phyloP scores from a whole-genome alignment of 345 rosid genomes.

The Populus euphratica region DNA sequence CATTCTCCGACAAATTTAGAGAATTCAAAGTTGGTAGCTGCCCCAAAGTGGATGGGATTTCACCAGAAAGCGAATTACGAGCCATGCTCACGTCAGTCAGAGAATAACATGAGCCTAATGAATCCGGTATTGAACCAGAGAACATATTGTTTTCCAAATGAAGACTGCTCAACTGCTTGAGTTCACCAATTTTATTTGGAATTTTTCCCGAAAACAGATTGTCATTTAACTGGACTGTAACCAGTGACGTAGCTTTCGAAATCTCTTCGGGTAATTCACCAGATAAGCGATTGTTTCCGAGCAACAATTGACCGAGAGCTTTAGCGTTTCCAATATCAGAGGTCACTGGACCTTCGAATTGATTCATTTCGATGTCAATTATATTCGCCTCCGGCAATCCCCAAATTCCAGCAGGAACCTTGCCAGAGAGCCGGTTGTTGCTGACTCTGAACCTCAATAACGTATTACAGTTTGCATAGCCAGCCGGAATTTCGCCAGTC shows the following conservation, averaged over 20 bases:
- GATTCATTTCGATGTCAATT: constrained; percentile 57
- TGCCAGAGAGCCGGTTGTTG: constrained; percentile 60
- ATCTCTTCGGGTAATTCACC: constrained; percentile 72
- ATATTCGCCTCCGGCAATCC: constrained; percentile 62
- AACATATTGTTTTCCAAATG: constrained; percentile 59
- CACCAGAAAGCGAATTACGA: constrained; percentile 56
- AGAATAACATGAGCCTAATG: constrained; percentile 55
- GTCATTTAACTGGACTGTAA: constrained; percentile 45
- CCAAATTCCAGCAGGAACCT: constrained; percentile 75
- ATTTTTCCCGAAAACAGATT: constrained; percentile 62
- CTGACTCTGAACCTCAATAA: constrained; percentile 68
- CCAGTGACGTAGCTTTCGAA: constrained; percentile 40
- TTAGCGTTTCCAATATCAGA: constrained; percentile 55
- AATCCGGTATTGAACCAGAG: constrained; percentile 55
- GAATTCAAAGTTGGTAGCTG: constrained; percentile 64
- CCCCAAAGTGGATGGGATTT: constrained; percentile 65
- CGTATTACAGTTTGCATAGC: constrained; percentile 55
- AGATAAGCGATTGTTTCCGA: constrained; percentile 56
- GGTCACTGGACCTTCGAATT: constrained; percentile 56
- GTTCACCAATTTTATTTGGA: constrained; percentile 49
- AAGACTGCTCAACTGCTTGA: constrained; percentile 50
- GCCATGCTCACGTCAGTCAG: constrained; percentile 70
- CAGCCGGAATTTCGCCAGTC: constrained; percentile 68
- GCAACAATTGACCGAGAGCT: constrained; percentile 39
- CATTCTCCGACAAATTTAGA: constrained; percentile 61